Percentiles rank a stretch among this genome's conserved stretches.
Conservation (phyloP, 257 asterid species). For the Nicotiana otophora region DNA sequence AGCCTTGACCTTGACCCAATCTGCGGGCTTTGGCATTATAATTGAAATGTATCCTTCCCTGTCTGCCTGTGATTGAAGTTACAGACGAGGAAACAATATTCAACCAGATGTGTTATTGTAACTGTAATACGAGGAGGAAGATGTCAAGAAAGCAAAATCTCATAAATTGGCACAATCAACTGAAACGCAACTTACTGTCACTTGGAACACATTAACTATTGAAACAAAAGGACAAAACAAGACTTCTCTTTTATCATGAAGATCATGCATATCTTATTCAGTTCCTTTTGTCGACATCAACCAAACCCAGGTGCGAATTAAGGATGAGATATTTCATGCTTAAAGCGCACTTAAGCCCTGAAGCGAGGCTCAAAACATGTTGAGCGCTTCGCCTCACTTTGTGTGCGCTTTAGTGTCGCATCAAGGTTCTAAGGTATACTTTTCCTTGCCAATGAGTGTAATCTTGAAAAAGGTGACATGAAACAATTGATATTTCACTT, state of each 20-base stretch:
- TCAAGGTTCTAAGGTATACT: no score
- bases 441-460: no score
- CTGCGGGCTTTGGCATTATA: constrained; percentile 81
- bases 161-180: not conserved
- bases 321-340: not conserved
- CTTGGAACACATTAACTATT: not conserved
- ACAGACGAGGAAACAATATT: constrained; percentile 9
- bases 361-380: no score
- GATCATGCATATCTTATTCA: not conserved
- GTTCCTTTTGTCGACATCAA: not conserved
- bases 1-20: constrained; percentile 77
- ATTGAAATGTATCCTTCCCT: constrained; percentile 92
- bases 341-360: no score
- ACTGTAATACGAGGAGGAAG: not conserved
- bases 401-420: no score
- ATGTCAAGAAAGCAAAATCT: not conserved
- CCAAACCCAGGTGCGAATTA: not conserved
- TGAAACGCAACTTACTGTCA: not conserved
- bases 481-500: no score
- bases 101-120: not conserved
- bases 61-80: constrained; percentile 45
- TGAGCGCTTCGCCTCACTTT: no score
- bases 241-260: not conserved
- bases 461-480: no score
- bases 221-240: not conserved